A percentile compares a stretch with the other conserved stretches of the same genome.
Evolutionary conservation across 257 asterid genomes (phyloP).

Genomic region (Mitragyna speciosa): DNA sequence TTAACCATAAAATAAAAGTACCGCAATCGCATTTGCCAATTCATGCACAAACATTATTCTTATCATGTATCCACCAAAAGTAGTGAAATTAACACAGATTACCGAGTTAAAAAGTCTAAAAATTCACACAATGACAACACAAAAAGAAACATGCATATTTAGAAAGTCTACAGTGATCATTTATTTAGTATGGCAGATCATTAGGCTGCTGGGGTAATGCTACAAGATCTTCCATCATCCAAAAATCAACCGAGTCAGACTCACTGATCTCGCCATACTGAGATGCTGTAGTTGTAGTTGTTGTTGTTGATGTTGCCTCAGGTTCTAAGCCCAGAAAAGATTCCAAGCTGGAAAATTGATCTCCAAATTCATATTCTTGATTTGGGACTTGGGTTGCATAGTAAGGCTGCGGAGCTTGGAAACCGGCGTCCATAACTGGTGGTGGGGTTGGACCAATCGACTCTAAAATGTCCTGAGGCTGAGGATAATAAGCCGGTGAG

Average conservation of each 20-base stretch:
- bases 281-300: constrained; percentile 1
- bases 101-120: not conserved
- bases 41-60: constrained; percentile 7
- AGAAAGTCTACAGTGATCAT: not conserved
- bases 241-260: constrained; percentile 38
- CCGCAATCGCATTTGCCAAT: constrained; percentile 13
- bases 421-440: constrained; percentile 15
- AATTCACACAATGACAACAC: constrained; percentile 2
- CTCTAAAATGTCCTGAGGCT: constrained; percentile 15
- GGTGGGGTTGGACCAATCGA: constrained; percentile 6
- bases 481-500: constrained; percentile 11
- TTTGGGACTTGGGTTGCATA: constrained; percentile 20
- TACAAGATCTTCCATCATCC: constrained; percentile 59
- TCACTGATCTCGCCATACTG: constrained; percentile 30
- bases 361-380: constrained; percentile 35
- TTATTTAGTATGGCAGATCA: constrained; percentile 33
- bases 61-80: not conserved
- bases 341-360: constrained; percentile 57
- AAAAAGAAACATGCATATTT: not conserved
- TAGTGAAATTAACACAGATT: not conserved
- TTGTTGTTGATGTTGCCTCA: not conserved
- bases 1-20: not conserved
- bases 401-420: constrained; percentile 27
- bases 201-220: constrained; percentile 29
- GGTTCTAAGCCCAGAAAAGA: constrained; percentile 58